Base-by-base conservation (phyloP, 176 grass and related monocot species). In the Oryza australiensis region DNA sequence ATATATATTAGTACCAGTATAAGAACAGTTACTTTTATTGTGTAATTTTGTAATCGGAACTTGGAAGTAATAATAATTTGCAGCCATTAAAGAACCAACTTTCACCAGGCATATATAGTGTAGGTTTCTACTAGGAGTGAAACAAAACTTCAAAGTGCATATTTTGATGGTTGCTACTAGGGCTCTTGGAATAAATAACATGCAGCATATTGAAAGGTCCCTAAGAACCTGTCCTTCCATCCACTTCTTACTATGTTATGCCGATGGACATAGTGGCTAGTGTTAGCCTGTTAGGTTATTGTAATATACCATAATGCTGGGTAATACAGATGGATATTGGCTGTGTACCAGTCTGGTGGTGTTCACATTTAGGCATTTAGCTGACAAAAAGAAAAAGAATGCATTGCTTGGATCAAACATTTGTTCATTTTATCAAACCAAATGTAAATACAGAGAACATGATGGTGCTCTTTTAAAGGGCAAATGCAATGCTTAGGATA, bases 321-420 rank as follows among this genome's bases (percentile, higher is more conserved):
- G 49, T 88, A 64, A 48, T 82, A 29, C 66, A 26, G 41, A 32
- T 37, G 79, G 30, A 41, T 22, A 73, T 73, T 73, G 43, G 43
- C 8, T 28, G 64, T 46, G 32, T 2, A 80, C 73, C 38, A 13
- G 24, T 66, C 24, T 42, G 46, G 3, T 79, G 2, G 0, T 42
- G 33, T 53, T 86, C 20, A 55, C 40, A 22, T 78, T 35, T 73
- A 72, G 59, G 41, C 40, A 22, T 78, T 35, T 73, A 72, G 59
- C 55, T 66, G 18, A 42, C 32, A 46, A 24, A 65, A 12, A 38
- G 32, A 5, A 15, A 38, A 72, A 32, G 30, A 32, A 28, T 45
- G 0, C 12, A 34, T 24, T 72, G 7, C 23, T 20, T 35, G 20
- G 28, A 62, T 83, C 8, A 65, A 12, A 35, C 11, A 8, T 5